These are phyloP conservation scores for Penicillium sclerotigenum DNA, from an alignment of 2,329 filamentous ascomycete species.

Conservation along the genomic window DNA sequence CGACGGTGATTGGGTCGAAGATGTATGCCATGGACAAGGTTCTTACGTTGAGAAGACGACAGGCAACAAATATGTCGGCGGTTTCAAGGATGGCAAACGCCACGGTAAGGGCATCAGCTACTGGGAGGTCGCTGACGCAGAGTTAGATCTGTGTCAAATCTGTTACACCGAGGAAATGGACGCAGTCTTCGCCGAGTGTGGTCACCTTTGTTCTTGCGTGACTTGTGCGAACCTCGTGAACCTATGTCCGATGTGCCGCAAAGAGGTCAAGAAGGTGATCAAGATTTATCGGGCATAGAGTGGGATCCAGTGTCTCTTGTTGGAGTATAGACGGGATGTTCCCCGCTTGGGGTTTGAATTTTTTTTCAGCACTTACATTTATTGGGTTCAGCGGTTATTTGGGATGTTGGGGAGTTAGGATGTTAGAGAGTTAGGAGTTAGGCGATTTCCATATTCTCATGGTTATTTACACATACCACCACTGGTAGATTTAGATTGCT, in stretches of 20 bases:
- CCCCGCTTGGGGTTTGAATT: background rate
- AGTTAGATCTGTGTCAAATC: constrained; percentile 58
- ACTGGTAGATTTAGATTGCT: constrained; percentile 10
- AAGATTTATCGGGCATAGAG: constrained; percentile 53
- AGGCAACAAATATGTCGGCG: constrained; percentile 60
- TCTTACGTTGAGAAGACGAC: constrained; percentile 55
- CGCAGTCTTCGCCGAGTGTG: constrained; percentile 61
- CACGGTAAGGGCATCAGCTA: constrained; percentile 61
- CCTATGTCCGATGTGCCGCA: constrained; percentile 60
- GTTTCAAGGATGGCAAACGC: constrained; percentile 59
- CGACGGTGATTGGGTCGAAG: constrained; percentile 46
- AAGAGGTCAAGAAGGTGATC: constrained; percentile 55
- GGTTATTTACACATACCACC: constrained; percentile 3
- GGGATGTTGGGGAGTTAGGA: background rate
- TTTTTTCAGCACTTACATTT: background rate
- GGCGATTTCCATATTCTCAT: too few species aligned
- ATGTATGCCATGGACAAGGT: constrained; percentile 54
- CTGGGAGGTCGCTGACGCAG: constrained; percentile 61
- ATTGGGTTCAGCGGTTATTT: constrained; percentile 8
- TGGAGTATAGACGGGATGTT: background rate
- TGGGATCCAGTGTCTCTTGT: background rate
- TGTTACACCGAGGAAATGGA: constrained; percentile 61
- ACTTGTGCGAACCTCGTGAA: constrained; percentile 59
- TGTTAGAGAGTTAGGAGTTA: too few species aligned
- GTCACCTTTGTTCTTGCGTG: constrained; percentile 60